Conservation (phyloP, 768 basidiomycete genomes). For the Hericium alpestre region DNA sequence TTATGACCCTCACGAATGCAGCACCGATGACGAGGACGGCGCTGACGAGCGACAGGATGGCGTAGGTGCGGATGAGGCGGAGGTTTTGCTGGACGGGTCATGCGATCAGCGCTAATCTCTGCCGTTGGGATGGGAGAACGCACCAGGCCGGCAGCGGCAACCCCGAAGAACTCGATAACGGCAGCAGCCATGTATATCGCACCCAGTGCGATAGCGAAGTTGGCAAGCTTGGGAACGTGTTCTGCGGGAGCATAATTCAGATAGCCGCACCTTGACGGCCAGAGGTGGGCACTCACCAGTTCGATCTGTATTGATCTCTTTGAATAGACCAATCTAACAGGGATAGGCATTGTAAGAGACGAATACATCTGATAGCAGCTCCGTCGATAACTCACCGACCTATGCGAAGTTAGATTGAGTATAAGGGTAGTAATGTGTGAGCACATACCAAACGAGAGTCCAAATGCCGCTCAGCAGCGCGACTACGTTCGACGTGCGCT, state of each 20-base stretch:
- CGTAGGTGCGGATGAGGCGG: constrained; percentile 42
- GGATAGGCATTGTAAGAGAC: neutral
- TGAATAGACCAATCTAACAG: constrained; percentile 53
- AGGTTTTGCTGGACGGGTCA: constrained; percentile 33
- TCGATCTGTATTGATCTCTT: constrained; percentile 37
- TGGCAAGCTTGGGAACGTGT: constrained; percentile 33
- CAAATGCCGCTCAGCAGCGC: constrained; percentile 44
- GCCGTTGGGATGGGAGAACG: constrained; percentile 16
- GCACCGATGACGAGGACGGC: constrained; percentile 39
- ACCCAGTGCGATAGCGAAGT: constrained; percentile 51
- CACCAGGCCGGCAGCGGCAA: constrained; percentile 41
- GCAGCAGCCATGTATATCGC: constrained; percentile 40
- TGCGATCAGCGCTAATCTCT: too few relatives aligned
- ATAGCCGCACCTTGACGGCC: neutral
- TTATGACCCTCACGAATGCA: constrained; percentile 44
- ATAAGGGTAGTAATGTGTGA: neutral
- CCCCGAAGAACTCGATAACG: constrained; percentile 45
- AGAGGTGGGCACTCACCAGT: constrained; percentile 29
- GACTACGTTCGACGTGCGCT: constrained; percentile 17
- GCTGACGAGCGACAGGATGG: constrained; percentile 37
- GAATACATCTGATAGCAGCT: constrained; percentile 2
- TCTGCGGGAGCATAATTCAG: constrained; percentile 22
- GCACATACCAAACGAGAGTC: constrained; percentile 52
- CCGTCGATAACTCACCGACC: constrained; percentile 21
- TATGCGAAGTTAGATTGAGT: neutral